Evolutionary conservation across 2,329 filamentous ascomycete species (phyloP).

Genomic region (Penicillium sp.): DNA sequence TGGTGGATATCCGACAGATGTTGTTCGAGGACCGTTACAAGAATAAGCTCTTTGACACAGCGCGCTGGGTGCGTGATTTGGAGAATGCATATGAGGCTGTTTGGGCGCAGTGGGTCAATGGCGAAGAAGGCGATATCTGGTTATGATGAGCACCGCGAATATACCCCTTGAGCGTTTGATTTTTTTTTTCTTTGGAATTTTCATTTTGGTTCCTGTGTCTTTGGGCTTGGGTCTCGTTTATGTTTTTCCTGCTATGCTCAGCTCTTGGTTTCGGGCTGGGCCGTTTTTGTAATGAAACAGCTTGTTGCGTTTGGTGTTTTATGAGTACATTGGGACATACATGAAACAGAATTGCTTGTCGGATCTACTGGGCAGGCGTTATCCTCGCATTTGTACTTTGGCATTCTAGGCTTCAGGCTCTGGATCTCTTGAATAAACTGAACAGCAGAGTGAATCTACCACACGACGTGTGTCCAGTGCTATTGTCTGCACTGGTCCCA

Average conservation of each 20-base stretch:
- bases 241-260: background rate
- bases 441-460: constrained; percentile 1
- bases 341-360: constrained; percentile 2
- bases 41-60: constrained; percentile 86
- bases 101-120: constrained; percentile 82
- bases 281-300: constrained; percentile 4
- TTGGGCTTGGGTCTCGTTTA: constrained; percentile 6
- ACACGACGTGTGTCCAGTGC: background rate
- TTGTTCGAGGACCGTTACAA: constrained; percentile 80
- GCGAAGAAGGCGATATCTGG: constrained; percentile 90
- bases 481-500: background rate
- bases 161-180: constrained; percentile 38
- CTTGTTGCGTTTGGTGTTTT: constrained; percentile 3
- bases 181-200: constrained; percentile 8
- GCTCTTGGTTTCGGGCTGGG: constrained; percentile 1
- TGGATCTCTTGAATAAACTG: constrained; percentile 2
- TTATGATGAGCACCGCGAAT: constrained; percentile 49
- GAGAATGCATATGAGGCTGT: constrained; percentile 85
- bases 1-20: constrained; percentile 74
- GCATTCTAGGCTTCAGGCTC: background rate
- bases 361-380: constrained; percentile 1
- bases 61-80: constrained; percentile 82
- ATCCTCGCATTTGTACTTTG: background rate
- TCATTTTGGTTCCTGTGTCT: no score
- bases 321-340: constrained; percentile 2